phyloP scores from a whole-genome alignment of 2,329 filamentous ascomycete genomes.

The Myriangium duriaei region DNA sequence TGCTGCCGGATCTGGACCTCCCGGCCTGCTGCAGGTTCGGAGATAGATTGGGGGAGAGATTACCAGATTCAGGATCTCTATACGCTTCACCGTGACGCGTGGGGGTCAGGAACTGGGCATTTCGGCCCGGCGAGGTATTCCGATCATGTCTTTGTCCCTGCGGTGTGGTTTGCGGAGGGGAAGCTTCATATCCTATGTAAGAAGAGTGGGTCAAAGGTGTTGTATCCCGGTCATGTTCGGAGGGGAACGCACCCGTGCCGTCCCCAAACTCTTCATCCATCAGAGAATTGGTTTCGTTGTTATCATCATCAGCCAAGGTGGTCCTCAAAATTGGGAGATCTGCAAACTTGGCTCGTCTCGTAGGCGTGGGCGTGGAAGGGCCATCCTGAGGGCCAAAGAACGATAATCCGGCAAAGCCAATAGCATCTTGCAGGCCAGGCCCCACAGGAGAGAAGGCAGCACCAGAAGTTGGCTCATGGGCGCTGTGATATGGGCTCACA shows the following conservation, averaged over 20 bases:
- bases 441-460: constrained; percentile 32
- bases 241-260: constrained; percentile 42
- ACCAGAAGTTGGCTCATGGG: constrained; percentile 21
- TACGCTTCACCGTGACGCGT: constrained; percentile 48
- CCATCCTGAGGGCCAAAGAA: constrained; percentile 26
- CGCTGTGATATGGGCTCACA: neutral
- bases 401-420: constrained; percentile 34
- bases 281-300: constrained; percentile 16
- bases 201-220: constrained; percentile 45
- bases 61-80: constrained; percentile 46
- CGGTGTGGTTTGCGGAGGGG: constrained; percentile 28
- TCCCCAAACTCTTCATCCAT: constrained; percentile 39
- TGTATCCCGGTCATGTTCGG: constrained; percentile 41
- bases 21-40: constrained; percentile 20
- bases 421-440: constrained; percentile 35
- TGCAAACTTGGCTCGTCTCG: constrained; percentile 13
- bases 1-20: constrained; percentile 40
- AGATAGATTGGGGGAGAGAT: constrained; percentile 37
- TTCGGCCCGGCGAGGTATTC: constrained; percentile 35
- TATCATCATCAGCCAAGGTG: constrained; percentile 10
- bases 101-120: constrained; percentile 39
- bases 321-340: constrained; percentile 21
- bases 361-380: constrained; percentile 17
- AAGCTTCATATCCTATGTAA: constrained; percentile 39
- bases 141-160: constrained; percentile 36